Evolutionary conservation across 1,139 yeast genomes (phyloP), one percentile per base, ranked within the genome.

Genomic region (Spencermartinsiella ligniputridi): DNA sequence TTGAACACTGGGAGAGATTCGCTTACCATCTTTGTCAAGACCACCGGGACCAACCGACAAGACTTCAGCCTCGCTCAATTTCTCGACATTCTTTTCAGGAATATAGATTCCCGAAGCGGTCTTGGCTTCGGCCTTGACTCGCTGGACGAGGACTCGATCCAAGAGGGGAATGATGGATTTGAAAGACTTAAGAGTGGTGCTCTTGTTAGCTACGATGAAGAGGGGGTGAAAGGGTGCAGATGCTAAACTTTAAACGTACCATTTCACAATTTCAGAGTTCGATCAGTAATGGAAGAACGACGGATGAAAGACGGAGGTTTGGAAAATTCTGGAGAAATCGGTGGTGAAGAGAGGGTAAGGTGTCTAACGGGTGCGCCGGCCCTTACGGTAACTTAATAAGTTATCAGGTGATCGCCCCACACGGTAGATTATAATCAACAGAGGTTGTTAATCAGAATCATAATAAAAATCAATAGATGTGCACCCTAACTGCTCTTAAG

Each of bases 11-110:
- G 89, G 81, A 46, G 82, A 76, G 49, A 88, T 76, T 50, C 80
- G 67, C 61, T 80, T 72, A 51, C 97, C 97, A 15, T 61, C 60
- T 49, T 54, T 54, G 60, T 63, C 79, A 49, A 79, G 71, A 62
- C 74, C 70, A 57, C 96, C 96, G 44, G 95, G 92, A 52, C 95
- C 95, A 54, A 86, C 82, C 51, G 94, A 86, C 57, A 85, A 67
- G 47, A 85, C 94, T 44, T 81, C 80, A 46, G 83, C 95, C 36
- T 50, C 65, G 60, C 36, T 86, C 66, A 88, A 79, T 73, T 92
- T 92, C 69, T 88, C 94, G 60, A 84, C 95, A 75, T 90, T 89
- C 75, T 88, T 88, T 72, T 92, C 98, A 53, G 98, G 98, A 55
- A 92, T 85, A 74, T 81, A 88, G 63, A 92, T 80, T 62, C 98